A percentile compares a stretch with the other conserved stretches of the same genome.
phyloP scores from a whole-genome alignment of 2,329 filamentous ascomycete genomes.

The Uncinocarpus reesii region DNA sequence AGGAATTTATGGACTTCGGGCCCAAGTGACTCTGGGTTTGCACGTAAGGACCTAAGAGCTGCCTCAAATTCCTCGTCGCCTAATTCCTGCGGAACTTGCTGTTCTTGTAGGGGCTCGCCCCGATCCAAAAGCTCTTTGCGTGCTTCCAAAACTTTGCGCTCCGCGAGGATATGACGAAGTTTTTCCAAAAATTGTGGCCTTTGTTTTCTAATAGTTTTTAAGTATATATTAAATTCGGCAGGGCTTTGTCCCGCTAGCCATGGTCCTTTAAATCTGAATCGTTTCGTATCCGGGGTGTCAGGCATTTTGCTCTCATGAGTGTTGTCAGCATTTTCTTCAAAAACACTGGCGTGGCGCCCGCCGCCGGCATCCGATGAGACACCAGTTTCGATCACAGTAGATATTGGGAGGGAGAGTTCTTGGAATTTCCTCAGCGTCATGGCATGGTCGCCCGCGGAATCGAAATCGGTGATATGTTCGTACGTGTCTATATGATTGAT shows the following conservation, averaged over 20 bases:
- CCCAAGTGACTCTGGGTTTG: slow-evolving; percentile 39
- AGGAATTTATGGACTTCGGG: slow-evolving; percentile 46
- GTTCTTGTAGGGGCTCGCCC: slow-evolving; percentile 28
- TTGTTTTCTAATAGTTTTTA: slow-evolving; percentile 37
- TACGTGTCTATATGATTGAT: slow-evolving; percentile 70
- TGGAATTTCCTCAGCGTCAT: slow-evolving; percentile 76
- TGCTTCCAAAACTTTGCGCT: slow-evolving; percentile 28
- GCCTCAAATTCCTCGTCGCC: slow-evolving; percentile 39
- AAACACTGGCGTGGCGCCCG: slow-evolving; percentile 23
- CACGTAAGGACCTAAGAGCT: slow-evolving; percentile 38
- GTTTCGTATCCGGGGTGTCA: slow-evolving; percentile 26
- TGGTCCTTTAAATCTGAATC: slow-evolving; percentile 51
- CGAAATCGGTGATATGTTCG: slow-evolving; percentile 83
- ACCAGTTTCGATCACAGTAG: slow-evolving; percentile 33
- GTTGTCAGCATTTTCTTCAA: slow-evolving; percentile 19
- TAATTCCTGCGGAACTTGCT: slow-evolving; percentile 22
- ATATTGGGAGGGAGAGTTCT: slow-evolving; percentile 65
- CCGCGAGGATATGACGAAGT: slow-evolving; percentile 28
- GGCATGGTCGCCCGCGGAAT: slow-evolving; percentile 69
- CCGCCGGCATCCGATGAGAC: slow-evolving; percentile 11
- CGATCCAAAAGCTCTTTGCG: slow-evolving; percentile 34
- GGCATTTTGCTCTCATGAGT: slow-evolving; percentile 18
- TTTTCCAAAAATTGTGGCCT: slow-evolving; percentile 32
- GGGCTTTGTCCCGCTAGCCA: slow-evolving; percentile 48
- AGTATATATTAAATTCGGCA: slow-evolving; percentile 45